Percentiles rank a stretch among this genome's conserved stretches.
Conservation (phyloP, 352 stramenopile species). For the Salisapilia sapeloensis region DNA sequence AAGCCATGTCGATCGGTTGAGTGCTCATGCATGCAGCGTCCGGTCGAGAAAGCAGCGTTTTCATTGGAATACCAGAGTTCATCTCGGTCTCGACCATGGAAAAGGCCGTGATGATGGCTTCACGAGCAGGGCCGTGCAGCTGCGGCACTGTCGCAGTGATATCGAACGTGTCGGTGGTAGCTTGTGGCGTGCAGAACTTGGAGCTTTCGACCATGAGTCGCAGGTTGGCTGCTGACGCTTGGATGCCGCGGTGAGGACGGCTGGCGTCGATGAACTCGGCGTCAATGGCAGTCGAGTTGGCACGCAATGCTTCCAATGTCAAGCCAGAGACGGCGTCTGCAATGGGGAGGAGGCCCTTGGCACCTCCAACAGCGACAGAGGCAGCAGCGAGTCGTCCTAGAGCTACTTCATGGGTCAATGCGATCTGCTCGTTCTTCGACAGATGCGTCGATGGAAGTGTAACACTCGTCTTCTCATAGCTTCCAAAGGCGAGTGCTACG, state of each 20-base stretch:
- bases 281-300: slow-evolving; percentile 58
- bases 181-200: slow-evolving; percentile 52
- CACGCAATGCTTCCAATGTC: slow-evolving; percentile 61
- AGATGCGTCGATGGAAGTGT: slow-evolving; percentile 17
- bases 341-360: slow-evolving; percentile 41
- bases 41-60: slow-evolving; percentile 8
- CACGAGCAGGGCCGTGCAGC: slow-evolving; percentile 64
- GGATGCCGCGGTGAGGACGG: slow-evolving; percentile 75
- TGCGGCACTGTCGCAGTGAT: slow-evolving; percentile 55
- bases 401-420: slow-evolving; percentile 12
- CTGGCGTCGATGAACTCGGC: slow-evolving; percentile 64
- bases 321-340: slow-evolving; percentile 63
- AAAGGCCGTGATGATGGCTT: slow-evolving; percentile 38
- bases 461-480: slow-evolving; percentile 11
- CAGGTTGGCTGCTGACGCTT: slow-evolving; percentile 67
- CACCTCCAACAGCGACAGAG: slow-evolving; percentile 33
- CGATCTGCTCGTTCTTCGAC: slow-evolving; percentile 13
- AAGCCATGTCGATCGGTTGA: slow-evolving; percentile 38
- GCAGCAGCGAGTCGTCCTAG: slow-evolving; percentile 31
- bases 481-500: slow-evolving; percentile 11
- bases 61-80: slow-evolving; percentile 22
- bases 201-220: slow-evolving; percentile 81
- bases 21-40: slow-evolving; percentile 24
- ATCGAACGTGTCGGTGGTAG: slow-evolving; percentile 19
- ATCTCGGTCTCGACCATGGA: slow-evolving; percentile 66